These are phyloP conservation scores for Nissolia schottii DNA, from an alignment of 306 rosid genomes.

Conservation along the genomic window DNA sequence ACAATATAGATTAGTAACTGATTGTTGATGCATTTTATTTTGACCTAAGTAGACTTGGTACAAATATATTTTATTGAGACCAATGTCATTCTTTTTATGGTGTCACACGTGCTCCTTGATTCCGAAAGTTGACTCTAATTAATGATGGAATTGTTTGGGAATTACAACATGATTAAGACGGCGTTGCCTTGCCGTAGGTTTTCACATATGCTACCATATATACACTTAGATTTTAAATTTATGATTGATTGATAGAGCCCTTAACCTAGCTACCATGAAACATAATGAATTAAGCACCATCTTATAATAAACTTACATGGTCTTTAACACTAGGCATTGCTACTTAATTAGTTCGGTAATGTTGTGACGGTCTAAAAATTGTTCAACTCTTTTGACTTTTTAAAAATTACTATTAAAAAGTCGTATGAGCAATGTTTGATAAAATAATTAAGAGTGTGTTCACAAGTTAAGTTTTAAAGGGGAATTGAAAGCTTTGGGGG, in stretches of 20 bases:
- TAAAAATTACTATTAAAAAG: too few relatives aligned
- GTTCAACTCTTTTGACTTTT: too few relatives aligned
- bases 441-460: too few relatives aligned
- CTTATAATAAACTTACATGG: neutral
- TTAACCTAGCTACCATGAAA: neutral
- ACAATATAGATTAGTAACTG: neutral
- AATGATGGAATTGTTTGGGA: slow-evolving; percentile 36
- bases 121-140: slow-evolving; percentile 47
- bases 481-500: too few relatives aligned
- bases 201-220: neutral
- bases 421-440: too few relatives aligned
- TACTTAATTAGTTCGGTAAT: too few relatives aligned
- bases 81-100: neutral
- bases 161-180: slow-evolving; percentile 27
- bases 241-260: neutral
- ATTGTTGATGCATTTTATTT: slow-evolving; percentile 20
- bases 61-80: neutral
- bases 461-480: too few relatives aligned
- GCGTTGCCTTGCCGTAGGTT: neutral
- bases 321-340: neutral
- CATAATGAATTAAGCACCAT: neutral
- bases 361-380: too few relatives aligned
- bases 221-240: too few relatives aligned
- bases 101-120: slow-evolving; percentile 42
- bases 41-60: slow-evolving; percentile 15